These are phyloP conservation scores for Blastobotrys parvus DNA, from an alignment of 805 yeast genomes.

Conservation along the genomic window DNA sequence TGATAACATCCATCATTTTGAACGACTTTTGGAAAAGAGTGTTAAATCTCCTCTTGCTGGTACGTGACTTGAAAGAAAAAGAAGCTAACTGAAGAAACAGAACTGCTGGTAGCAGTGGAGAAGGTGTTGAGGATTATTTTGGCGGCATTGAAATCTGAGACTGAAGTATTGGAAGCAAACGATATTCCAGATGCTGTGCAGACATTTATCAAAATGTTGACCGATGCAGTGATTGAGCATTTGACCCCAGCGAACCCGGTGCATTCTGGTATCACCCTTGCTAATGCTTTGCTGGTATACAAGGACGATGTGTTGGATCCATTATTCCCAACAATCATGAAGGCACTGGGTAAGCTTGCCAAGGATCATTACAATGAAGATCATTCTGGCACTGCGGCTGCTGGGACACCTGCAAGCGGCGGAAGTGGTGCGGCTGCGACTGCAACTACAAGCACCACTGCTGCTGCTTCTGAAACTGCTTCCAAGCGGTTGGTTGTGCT, in stretches of 20 bases:
- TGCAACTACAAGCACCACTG: constrained; percentile 10
- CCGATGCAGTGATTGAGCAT: constrained; percentile 70
- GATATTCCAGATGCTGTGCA: constrained; percentile 56
- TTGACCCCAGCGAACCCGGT: constrained; percentile 61
- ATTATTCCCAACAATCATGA: constrained; percentile 66
- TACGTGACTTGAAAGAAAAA: constrained; percentile 5
- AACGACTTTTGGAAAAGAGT: constrained; percentile 69
- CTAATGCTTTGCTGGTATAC: constrained; percentile 56
- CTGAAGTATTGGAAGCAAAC: constrained; percentile 36
- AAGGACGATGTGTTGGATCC: constrained; percentile 70
- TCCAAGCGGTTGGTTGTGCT: constrained; percentile 72
- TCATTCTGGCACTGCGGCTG: constrained; percentile 20
- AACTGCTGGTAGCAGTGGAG: constrained; percentile 63
- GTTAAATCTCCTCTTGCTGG: constrained; percentile 57
- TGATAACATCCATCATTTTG: constrained; percentile 59
- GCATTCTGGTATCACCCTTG: constrained; percentile 75
- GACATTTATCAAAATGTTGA: constrained; percentile 51
- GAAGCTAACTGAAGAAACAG: constrained; percentile 1
- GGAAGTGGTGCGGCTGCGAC: constrained; percentile 15
- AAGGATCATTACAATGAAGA: constrained; percentile 58
- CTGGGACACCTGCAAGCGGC: too few species aligned
- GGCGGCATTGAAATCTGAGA: constrained; percentile 49
- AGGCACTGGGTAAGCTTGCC: constrained; percentile 81
- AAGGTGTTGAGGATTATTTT: constrained; percentile 64
- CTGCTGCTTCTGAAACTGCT: constrained; percentile 48